These are phyloP conservation scores for Pythium brassicae DNA, from an alignment of 352 stramenopile species.

Conservation along the genomic window DNA sequence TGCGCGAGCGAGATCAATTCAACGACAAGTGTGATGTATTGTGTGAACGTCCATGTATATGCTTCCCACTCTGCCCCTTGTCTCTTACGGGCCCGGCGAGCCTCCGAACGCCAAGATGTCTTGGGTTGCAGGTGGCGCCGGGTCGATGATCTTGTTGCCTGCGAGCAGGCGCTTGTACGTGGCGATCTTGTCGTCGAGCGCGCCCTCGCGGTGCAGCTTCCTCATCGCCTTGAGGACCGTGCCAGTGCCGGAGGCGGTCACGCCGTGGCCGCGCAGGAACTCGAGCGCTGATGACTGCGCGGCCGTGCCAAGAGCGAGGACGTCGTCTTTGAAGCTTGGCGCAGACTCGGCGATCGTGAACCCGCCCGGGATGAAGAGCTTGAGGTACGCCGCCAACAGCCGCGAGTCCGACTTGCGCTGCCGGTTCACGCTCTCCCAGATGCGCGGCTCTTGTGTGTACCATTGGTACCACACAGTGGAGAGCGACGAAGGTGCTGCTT, in stretches of 20 bases:
- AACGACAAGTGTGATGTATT: neutral
- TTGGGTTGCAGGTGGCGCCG: no score
- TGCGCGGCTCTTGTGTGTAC: neutral
- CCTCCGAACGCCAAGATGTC: no score
- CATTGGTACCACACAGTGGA: neutral
- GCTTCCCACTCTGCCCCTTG: neutral
- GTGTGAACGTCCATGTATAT: neutral
- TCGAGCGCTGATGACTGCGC: neutral
- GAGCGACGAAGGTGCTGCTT: neutral
- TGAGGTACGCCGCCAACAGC: neutral
- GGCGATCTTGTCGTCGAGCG: no score
- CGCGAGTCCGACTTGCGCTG: neutral
- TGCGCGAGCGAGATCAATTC: neutral
- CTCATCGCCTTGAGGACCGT: no score
- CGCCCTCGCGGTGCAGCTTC: no score
- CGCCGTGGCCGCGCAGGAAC: neutral
- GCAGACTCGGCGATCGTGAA: neutral
- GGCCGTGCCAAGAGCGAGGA: neutral
- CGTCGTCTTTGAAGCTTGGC: neutral
- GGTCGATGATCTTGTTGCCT: no score
- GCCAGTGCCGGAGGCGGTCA: neutral
- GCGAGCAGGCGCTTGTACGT: no score
- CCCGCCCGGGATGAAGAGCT: neutral
- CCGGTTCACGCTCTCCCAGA: neutral
- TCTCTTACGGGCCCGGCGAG: no score